Conservation (phyloP, 2,329 filamentous ascomycete genomes). For the Scedosporium minutisporum region DNA sequence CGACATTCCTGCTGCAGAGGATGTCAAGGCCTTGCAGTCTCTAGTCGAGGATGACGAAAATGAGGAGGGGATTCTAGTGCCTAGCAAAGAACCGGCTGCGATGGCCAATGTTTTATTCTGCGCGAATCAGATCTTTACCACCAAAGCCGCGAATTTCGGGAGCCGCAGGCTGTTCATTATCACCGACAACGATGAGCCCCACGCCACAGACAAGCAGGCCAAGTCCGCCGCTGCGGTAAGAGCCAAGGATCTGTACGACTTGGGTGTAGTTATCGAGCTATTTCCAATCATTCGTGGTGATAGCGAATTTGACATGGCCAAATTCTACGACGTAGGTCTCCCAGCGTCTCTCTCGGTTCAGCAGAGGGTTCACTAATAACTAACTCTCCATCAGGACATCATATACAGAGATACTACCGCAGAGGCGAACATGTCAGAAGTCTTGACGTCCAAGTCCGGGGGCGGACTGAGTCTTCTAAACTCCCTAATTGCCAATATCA, state of each 20-base stretch:
- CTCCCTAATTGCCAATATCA: constrained; percentile 77
- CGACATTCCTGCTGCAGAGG: constrained; percentile 74
- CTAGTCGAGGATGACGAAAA: constrained; percentile 73
- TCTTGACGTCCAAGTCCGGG: constrained; percentile 56
- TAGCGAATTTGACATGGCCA: constrained; percentile 66
- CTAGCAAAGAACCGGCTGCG: constrained; percentile 56
- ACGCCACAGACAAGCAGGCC: constrained; percentile 59
- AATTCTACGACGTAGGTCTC: constrained; percentile 78
- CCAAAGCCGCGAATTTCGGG: constrained; percentile 86
- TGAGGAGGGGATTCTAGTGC: constrained; percentile 56
- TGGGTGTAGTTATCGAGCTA: constrained; percentile 83
- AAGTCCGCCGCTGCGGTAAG: constrained; percentile 72
- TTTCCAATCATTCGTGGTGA: constrained; percentile 74
- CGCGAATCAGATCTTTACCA: constrained; percentile 93
- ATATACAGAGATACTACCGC: constrained; percentile 72
- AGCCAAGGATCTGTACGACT: constrained; percentile 89
- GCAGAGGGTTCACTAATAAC: not conserved
- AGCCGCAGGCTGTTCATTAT: constrained; percentile 91
- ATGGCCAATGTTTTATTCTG: constrained; percentile 92
- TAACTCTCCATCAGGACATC: constrained; percentile 55
- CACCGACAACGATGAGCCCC: constrained; percentile 86
- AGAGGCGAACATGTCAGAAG: constrained; percentile 45
- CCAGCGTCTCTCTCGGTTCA: constrained; percentile 11
- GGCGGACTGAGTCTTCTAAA: constrained; percentile 72
- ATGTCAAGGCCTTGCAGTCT: constrained; percentile 70